A percentile compares a stretch with the other conserved stretches of the same genome.
Evolutionary conservation across 2,329 filamentous ascomycete genomes (phyloP).

Genomic region (Didymellaceae sp.): DNA sequence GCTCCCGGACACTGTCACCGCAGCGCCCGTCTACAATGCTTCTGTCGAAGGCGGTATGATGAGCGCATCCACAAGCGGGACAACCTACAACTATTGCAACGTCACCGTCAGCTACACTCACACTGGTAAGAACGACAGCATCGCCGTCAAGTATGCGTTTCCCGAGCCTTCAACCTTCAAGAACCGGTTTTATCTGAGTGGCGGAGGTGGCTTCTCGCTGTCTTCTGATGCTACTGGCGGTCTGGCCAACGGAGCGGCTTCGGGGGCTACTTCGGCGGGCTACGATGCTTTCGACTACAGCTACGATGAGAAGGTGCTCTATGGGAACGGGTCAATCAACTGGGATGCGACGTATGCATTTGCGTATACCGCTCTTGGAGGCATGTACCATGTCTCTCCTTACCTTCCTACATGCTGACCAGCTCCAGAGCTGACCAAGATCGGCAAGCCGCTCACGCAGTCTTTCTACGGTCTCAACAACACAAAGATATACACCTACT

Average conservation of each 20-base stretch:
- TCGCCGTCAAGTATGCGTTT: slow-evolving; percentile 49
- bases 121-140: slow-evolving; percentile 38
- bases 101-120: slow-evolving; percentile 57
- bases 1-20: slow-evolving; percentile 50
- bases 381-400: not conserved
- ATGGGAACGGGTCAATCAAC: slow-evolving; percentile 59
- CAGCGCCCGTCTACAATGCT: slow-evolving; percentile 42
- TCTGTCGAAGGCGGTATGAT: slow-evolving; percentile 36
- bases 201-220: slow-evolving; percentile 53
- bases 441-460: slow-evolving; percentile 55
- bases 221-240: slow-evolving; percentile 49
- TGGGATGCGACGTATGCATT: slow-evolving; percentile 60
- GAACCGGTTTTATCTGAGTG: slow-evolving; percentile 56
- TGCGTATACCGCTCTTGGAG: slow-evolving; percentile 57
- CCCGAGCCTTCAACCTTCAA: slow-evolving; percentile 53
- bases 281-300: slow-evolving; percentile 56
- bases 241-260: slow-evolving; percentile 56
- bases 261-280: slow-evolving; percentile 59
- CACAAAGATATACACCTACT: slow-evolving; percentile 55
- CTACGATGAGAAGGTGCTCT: slow-evolving; percentile 43
- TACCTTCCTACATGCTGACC: not conserved
- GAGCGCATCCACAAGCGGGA: not conserved
- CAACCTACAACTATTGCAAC: slow-evolving; percentile 52
- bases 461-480: slow-evolving; percentile 46
- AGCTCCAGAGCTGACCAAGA: slow-evolving; percentile 54